Evolutionary conservation across 208 protist genomes (phyloP).

Genomic region (Acanthamoeba healyi): DNA sequence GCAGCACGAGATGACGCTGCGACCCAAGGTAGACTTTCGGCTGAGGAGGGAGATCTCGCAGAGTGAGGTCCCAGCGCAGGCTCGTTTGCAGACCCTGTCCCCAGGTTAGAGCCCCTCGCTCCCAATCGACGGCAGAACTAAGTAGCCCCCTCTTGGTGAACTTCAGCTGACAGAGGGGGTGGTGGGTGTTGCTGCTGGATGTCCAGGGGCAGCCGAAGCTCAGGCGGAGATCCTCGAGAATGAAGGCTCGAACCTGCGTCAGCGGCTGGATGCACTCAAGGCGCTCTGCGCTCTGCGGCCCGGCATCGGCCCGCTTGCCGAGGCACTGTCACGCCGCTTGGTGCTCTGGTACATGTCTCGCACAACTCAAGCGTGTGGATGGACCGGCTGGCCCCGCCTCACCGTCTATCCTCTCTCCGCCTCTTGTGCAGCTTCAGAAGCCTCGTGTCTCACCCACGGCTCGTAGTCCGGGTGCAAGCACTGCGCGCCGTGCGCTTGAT

Average conservation of each 20-base stretch:
- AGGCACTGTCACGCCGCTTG: neutral
- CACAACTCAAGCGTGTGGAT: too few relatives aligned
- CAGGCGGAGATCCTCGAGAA: conserved; percentile 5
- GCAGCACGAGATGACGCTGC: neutral
- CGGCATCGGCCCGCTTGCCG: neutral
- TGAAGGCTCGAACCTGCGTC: neutral
- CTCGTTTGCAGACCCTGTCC: too few relatives aligned
- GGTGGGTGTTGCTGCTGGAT: too few relatives aligned
- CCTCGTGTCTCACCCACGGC: neutral
- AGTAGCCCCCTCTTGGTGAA: too few relatives aligned
- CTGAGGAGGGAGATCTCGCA: neutral
- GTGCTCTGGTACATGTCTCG: conserved; percentile 9
- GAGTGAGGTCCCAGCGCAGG: too few relatives aligned
- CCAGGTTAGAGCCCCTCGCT: too few relatives aligned
- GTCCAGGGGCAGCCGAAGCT: neutral
- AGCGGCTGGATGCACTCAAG: neutral
- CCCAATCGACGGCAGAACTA: too few relatives aligned
- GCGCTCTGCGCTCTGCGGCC: neutral
- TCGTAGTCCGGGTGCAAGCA: conserved; percentile 18
- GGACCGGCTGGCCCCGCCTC: too few relatives aligned
- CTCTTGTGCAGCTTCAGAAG: neutral
- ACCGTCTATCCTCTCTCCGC: neutral
- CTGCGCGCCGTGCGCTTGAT: neutral
- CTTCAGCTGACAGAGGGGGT: too few relatives aligned
- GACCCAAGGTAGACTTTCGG: neutral